Percentiles rank a stretch among this genome's conserved stretches.
Evolutionary conservation across 2,329 filamentous ascomycete genomes (phyloP).

Genomic region (Paecilomyces dactylethromorphus): DNA sequence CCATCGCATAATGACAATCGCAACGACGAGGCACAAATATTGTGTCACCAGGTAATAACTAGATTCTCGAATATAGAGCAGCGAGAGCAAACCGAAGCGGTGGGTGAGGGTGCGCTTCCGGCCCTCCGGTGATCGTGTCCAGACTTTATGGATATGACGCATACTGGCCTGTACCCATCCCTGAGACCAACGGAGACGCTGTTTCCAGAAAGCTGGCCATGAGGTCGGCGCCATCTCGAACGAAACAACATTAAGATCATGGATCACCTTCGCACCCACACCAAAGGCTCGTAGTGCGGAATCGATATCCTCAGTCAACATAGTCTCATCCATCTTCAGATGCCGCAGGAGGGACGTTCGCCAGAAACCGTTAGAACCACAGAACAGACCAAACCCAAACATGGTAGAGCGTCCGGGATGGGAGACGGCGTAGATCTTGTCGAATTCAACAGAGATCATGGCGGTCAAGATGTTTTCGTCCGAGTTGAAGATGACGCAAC

Average conservation of each 20-base stretch:
- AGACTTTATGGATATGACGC: conserved; percentile 38
- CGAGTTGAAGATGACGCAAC: conserved; percentile 45
- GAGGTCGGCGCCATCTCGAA: conserved; percentile 44
- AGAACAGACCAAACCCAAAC: conserved; percentile 46
- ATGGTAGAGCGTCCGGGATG: conserved; percentile 43
- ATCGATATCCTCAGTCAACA: conserved; percentile 47
- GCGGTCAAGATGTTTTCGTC: conserved; percentile 37
- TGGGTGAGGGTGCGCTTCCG: conserved; percentile 25
- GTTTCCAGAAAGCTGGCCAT: conserved; percentile 42
- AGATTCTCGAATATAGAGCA: conserved; percentile 40
- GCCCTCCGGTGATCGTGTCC: conserved; percentile 25
- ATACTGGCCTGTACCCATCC: conserved; percentile 45
- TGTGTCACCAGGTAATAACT: conserved; percentile 46
- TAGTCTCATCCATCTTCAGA: conserved; percentile 44
- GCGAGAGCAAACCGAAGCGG: conserved; percentile 40
- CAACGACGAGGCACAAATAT: conserved; percentile 41
- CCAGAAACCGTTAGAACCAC: conserved; percentile 46
- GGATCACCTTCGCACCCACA: conserved; percentile 37
- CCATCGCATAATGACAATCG: conserved; percentile 41
- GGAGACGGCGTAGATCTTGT: conserved; percentile 48
- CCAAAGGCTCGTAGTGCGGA: conserved; percentile 42
- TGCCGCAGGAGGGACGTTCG: conserved; percentile 36
- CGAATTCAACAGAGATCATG: conserved; percentile 47
- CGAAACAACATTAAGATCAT: conserved; percentile 44
- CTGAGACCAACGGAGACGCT: conserved; percentile 44